A percentile compares a stretch with the other conserved stretches of the same genome.
Evolutionary conservation across 257 asterid genomes (phyloP).

Genomic region (Solanum sejunctum): DNA sequence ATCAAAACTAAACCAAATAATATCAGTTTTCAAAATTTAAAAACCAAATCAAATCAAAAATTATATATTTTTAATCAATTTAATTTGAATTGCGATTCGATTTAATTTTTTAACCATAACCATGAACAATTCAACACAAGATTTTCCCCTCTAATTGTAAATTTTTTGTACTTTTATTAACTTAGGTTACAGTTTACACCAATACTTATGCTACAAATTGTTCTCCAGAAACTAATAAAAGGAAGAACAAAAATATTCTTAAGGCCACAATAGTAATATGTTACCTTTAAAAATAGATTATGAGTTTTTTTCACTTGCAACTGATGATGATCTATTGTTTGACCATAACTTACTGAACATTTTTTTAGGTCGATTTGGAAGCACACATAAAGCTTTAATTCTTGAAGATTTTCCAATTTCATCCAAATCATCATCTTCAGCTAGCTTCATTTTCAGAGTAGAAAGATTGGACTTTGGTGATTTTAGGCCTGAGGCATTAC

Average conservation of each 20-base stretch:
- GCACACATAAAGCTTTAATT: slow-evolving; percentile 21
- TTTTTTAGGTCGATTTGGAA: slow-evolving; percentile 49
- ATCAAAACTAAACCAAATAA: too few relatives aligned
- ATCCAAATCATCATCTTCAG: slow-evolving; percentile 48
- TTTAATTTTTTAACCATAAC: too few relatives aligned
- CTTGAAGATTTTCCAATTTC: slow-evolving; percentile 17
- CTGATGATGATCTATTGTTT: slow-evolving; percentile 34
- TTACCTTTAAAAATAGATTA: slow-evolving; percentile 6
- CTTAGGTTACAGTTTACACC: slow-evolving; percentile 40
- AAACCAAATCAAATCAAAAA: too few relatives aligned
- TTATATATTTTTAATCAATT: too few relatives aligned
- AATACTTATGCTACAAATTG: slow-evolving; percentile 28
- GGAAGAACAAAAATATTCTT: neutral
- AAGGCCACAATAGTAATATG: slow-evolving; percentile 3
- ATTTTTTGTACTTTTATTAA: slow-evolving; percentile 23
- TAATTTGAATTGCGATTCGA: too few relatives aligned
- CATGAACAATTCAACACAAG: neutral
- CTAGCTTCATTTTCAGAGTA: slow-evolving; percentile 70
- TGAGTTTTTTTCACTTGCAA: slow-evolving; percentile 40
- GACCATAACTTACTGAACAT: slow-evolving; percentile 83
- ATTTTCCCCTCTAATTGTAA: neutral
- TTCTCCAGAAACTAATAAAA: neutral
- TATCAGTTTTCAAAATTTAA: too few relatives aligned
- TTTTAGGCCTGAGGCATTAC: slow-evolving; percentile 39
- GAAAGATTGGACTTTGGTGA: slow-evolving; percentile 55